Percentiles rank a stretch among this genome's conserved stretches.
These are phyloP conservation scores for Mycotypha africana DNA, from an alignment of 371 early-diverging fungal species.

Conservation along the genomic window DNA sequence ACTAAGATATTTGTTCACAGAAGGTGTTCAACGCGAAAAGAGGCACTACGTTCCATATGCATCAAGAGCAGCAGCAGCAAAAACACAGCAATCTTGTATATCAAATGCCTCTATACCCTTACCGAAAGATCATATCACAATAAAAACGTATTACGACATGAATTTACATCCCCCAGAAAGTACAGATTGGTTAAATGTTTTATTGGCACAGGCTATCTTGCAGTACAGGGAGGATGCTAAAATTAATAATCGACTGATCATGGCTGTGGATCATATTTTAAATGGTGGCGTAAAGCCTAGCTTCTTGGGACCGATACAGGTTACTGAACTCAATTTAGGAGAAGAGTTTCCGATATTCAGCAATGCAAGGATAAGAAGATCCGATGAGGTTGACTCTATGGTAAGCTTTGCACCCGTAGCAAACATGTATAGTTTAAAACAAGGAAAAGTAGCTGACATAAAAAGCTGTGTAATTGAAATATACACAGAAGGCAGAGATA, in stretches of 20 bases:
- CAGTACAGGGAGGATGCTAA: slow-evolving; percentile 81
- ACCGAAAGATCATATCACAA: slow-evolving; percentile 44
- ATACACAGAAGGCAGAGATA: slow-evolving; percentile 49
- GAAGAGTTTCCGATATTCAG: slow-evolving; percentile 83
- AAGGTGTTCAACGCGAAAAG: too few relatives aligned
- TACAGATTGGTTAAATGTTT: slow-evolving; percentile 89
- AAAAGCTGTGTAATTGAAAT: too few relatives aligned
- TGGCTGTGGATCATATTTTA: slow-evolving; percentile 69
- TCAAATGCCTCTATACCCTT: slow-evolving; percentile 22
- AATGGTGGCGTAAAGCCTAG: slow-evolving; percentile 79
- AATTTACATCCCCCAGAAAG: slow-evolving; percentile 71
- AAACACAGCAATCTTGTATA: slow-evolving; percentile 19
- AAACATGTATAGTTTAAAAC: not conserved
- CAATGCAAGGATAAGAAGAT: slow-evolving; percentile 64
- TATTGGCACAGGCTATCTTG: slow-evolving; percentile 80
- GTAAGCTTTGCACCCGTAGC: too few relatives aligned
- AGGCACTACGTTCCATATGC: too few relatives aligned
- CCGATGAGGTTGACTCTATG: slow-evolving; percentile 68
- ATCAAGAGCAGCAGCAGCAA: not conserved
- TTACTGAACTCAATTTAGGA: slow-evolving; percentile 86
- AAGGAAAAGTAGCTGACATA: not conserved
- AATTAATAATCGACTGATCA: slow-evolving; percentile 66
- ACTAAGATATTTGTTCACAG: slow-evolving; percentile 57
- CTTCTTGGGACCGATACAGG: slow-evolving; percentile 78
- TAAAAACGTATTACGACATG: slow-evolving; percentile 60